Evolutionary conservation across 345 rosid genomes (phyloP).

Genomic region (Hevea brasiliensis): DNA sequence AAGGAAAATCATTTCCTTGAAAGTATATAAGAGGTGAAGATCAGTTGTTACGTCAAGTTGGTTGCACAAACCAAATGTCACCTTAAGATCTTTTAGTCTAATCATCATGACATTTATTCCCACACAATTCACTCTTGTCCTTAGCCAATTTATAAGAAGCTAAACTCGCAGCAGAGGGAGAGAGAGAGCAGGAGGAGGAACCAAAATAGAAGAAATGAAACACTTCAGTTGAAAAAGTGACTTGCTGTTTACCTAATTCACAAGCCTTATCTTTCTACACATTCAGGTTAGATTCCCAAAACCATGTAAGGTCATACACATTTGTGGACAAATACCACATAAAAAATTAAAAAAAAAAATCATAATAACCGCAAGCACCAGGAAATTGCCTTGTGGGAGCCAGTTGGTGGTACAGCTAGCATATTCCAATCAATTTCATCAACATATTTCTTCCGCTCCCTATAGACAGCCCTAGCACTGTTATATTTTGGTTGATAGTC

Average conservation of each 20-base stretch:
- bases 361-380: conserved; percentile 11
- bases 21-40: not conserved
- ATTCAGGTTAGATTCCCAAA: not conserved
- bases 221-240: not conserved
- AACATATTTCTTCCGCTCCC: conserved; percentile 86
- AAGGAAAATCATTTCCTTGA: too few species aligned
- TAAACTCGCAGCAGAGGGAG: not conserved
- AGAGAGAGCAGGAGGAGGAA: not conserved
- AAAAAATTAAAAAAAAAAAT: not conserved
- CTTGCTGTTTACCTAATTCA: not conserved
- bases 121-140: not conserved
- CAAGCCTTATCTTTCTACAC: not conserved
- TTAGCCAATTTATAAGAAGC: not conserved
- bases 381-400: conserved; percentile 62
- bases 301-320: not conserved
- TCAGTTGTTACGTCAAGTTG: not conserved
- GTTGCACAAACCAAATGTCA: conserved; percentile 1
- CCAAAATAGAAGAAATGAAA: not conserved
- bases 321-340: conserved; percentile 9
- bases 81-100: not conserved
- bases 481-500: conserved; percentile 89
- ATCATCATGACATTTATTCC: not conserved
- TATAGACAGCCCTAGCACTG: conserved; percentile 91
- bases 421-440: conserved; percentile 95
- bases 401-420: conserved; percentile 90